Evolutionary conservation across 2,329 filamentous ascomycete species (phyloP).

Genomic region (Botryotinia globosa): DNA sequence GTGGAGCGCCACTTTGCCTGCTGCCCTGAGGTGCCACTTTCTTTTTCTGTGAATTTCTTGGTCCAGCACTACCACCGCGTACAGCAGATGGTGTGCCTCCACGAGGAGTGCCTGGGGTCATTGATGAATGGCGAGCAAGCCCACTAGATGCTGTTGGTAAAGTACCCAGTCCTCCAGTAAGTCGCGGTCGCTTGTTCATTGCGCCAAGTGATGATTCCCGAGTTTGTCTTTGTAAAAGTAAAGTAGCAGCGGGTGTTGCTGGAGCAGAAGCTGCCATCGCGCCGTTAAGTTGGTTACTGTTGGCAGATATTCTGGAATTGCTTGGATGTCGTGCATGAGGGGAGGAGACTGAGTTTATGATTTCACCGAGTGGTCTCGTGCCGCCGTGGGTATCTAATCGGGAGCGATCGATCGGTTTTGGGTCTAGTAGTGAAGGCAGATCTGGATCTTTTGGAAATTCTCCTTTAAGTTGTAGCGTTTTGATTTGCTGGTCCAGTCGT

Average conservation of each 20-base stretch:
- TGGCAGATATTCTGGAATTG: slow-evolving; percentile 29
- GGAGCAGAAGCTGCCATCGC: slow-evolving; percentile 50
- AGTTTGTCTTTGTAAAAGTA: slow-evolving; percentile 56
- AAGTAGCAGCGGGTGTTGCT: slow-evolving; percentile 58
- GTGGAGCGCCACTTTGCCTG: slow-evolving; percentile 35
- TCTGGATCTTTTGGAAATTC: slow-evolving; percentile 53
- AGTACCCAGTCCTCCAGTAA: slow-evolving; percentile 44
- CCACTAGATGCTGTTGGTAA: slow-evolving; percentile 54
- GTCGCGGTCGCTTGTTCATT: slow-evolving; percentile 51
- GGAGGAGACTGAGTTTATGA: slow-evolving; percentile 30
- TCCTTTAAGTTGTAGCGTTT: slow-evolving; percentile 57
- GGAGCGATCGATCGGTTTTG: slow-evolving; percentile 50
- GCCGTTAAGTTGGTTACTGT: slow-evolving; percentile 29
- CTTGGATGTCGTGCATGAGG: slow-evolving; percentile 34
- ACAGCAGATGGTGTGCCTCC: slow-evolving; percentile 39
- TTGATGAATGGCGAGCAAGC: slow-evolving; percentile 60
- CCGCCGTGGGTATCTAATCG: slow-evolving; percentile 27
- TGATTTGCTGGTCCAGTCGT: slow-evolving; percentile 62
- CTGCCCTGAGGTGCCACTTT: slow-evolving; percentile 37
- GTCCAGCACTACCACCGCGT: slow-evolving; percentile 59
- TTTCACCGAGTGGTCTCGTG: slow-evolving; percentile 30
- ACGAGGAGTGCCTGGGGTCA: slow-evolving; percentile 62
- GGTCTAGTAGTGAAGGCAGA: slow-evolving; percentile 59
- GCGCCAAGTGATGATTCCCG: slow-evolving; percentile 59
- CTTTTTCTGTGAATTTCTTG: slow-evolving; percentile 46